A percentile compares a stretch with the other conserved stretches of the same genome.
phyloP scores from a whole-genome alignment of 495 filamentous ascomycete genomes.

The Penicillium pancosmium region DNA sequence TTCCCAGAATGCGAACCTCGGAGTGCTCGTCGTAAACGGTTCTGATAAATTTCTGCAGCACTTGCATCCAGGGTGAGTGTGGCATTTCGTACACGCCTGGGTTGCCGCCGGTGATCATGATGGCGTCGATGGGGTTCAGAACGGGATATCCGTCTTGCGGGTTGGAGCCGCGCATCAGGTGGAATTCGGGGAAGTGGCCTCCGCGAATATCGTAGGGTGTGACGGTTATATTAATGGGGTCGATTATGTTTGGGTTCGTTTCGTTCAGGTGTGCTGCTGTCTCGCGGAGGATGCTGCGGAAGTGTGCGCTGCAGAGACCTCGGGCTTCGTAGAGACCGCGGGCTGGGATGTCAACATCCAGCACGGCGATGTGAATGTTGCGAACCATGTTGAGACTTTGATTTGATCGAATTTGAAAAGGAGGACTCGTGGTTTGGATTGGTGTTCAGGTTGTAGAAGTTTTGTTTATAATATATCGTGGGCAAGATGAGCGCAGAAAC shows the following conservation, averaged over 20 bases:
- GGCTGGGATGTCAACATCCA: constrained; percentile 39
- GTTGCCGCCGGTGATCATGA: constrained; percentile 39
- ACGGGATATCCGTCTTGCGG: constrained; percentile 14
- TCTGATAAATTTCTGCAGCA: constrained; percentile 29
- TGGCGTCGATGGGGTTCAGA: constrained; percentile 30
- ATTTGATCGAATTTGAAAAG: not conserved
- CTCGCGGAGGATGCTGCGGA: constrained; percentile 34
- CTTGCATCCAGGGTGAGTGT: constrained; percentile 34
- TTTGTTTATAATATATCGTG: not conserved
- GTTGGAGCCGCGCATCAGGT: constrained; percentile 22
- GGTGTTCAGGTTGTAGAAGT: not conserved
- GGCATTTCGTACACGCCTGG: constrained; percentile 34
- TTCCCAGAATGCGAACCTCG: constrained; percentile 40
- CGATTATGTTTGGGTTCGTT: constrained; percentile 7
- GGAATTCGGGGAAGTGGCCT: constrained; percentile 32
- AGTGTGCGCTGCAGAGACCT: constrained; percentile 39
- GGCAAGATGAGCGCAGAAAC: not conserved
- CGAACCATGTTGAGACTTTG: constrained; percentile 19
- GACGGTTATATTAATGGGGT: constrained; percentile 29
- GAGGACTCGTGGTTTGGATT: not conserved
- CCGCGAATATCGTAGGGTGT: constrained; percentile 38
- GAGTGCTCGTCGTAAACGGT: constrained; percentile 39
- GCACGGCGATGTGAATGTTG: constrained; percentile 37
- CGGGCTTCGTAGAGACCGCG: constrained; percentile 33
- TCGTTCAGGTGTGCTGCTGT: constrained; percentile 32